These are phyloP conservation scores for Scopulariopsis brevicaulis DNA, from an alignment of 2,329 filamentous ascomycete genomes.

Conservation along the genomic window DNA sequence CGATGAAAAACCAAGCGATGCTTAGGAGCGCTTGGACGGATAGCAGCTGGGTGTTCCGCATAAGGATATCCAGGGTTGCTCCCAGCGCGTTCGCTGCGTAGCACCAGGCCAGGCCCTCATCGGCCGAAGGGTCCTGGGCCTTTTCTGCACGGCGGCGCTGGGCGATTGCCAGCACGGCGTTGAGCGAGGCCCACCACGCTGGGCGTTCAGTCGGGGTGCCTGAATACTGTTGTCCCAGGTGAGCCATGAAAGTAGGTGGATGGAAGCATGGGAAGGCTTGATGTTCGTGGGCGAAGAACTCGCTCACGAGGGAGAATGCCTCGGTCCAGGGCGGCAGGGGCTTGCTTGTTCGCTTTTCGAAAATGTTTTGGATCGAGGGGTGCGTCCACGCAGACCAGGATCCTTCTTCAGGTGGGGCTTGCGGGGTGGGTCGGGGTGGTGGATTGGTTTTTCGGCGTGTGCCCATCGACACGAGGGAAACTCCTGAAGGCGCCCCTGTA, in stretches of 20 bases:
- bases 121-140: background rate
- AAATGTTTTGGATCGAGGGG: background rate
- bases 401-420: background rate
- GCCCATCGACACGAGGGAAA: background rate
- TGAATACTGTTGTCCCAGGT: background rate
- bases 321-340: background rate
- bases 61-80: background rate
- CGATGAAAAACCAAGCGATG: slow-evolving; percentile 13
- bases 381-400: background rate
- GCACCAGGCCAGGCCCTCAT: background rate
- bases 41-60: background rate
- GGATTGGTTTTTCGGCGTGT: background rate
- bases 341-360: background rate
- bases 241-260: background rate
- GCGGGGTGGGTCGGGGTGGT: background rate
- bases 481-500: background rate
- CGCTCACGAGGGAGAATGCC: background rate
- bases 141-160: background rate
- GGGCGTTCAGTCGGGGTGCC: background rate
- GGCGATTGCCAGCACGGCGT: background rate
- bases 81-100: background rate
- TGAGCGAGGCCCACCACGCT: background rate
- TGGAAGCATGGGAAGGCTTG: background rate
- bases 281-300: background rate
- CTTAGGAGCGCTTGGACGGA: slow-evolving; percentile 13